Evolutionary conservation across 768 basidiomycete genomes (phyloP).

Genomic region (Naganishia vishniacii): DNA sequence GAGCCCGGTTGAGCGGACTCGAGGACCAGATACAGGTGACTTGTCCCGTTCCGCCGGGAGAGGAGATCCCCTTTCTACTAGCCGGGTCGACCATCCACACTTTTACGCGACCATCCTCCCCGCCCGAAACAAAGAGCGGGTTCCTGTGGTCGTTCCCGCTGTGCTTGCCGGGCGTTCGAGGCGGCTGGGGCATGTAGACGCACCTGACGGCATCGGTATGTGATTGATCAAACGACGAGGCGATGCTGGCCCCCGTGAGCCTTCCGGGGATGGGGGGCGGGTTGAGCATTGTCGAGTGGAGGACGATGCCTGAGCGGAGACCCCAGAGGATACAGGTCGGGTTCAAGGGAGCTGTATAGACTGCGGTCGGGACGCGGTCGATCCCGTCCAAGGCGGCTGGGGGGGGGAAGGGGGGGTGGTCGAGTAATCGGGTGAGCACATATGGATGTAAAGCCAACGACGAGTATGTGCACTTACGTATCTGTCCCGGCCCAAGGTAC

Average conservation of each 20-base stretch:
- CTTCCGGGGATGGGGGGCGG: slow-evolving; percentile 33
- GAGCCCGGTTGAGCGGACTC: not conserved
- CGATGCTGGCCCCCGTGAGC: slow-evolving; percentile 34
- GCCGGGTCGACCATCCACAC: slow-evolving; percentile 33
- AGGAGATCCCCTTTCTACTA: slow-evolving; percentile 4
- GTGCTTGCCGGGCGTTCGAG: too few relatives aligned
- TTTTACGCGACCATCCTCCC: slow-evolving; percentile 41
- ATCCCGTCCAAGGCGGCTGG: slow-evolving; percentile 16
- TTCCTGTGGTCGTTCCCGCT: not conserved
- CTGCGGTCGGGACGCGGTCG: slow-evolving; percentile 28
- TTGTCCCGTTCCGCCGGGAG: slow-evolving; percentile 5
- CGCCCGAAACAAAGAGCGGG: slow-evolving; percentile 34
- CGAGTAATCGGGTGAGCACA: too few relatives aligned
- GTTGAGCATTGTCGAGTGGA: slow-evolving; percentile 37
- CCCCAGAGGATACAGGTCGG: slow-evolving; percentile 40
- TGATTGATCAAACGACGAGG: slow-evolving; percentile 25
- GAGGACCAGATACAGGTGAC: slow-evolving; percentile 19
- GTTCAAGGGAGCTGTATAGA: slow-evolving; percentile 30
- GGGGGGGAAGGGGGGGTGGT: not conserved
- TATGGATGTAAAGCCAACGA: not conserved
- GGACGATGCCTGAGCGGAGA: slow-evolving; percentile 32
- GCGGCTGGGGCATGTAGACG: slow-evolving; percentile 32
- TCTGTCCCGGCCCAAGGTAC: slow-evolving; percentile 39
- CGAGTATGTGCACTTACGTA: slow-evolving; percentile 27
- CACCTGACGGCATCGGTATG: slow-evolving; percentile 34